These are phyloP conservation scores for Claviceps pusilla DNA, from an alignment of 2,329 filamentous ascomycete genomes.

Conservation along the genomic window DNA sequence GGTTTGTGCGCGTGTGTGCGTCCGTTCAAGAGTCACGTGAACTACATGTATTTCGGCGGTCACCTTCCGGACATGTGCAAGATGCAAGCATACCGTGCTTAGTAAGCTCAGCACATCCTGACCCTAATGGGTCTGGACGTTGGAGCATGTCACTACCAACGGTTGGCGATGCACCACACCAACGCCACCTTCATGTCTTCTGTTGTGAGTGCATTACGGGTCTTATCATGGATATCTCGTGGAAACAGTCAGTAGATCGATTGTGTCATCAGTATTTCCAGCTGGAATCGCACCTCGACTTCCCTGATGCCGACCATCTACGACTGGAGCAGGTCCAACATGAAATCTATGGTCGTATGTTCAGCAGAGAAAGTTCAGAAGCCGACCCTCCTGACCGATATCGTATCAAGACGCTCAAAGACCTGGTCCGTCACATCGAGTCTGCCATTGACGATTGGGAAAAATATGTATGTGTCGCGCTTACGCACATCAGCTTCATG, in stretches of 20 bases:
- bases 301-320: conserved; percentile 45
- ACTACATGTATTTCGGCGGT: background rate
- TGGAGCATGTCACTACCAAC: background rate
- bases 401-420: conserved; percentile 56
- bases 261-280: conserved; percentile 71
- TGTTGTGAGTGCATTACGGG: background rate
- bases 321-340: conserved; percentile 48
- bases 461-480: conserved; percentile 56
- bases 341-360: conserved; percentile 50
- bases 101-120: no score
- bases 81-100: no score
- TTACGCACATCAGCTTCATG: background rate
- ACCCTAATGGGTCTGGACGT: no score
- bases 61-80: background rate
- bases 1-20: conserved; percentile 6
- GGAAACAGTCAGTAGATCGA: conserved; percentile 21
- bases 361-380: conserved; percentile 39
- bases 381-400: conserved; percentile 55
- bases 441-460: conserved; percentile 65
- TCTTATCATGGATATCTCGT: conserved; percentile 1
- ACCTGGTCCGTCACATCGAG: conserved; percentile 56
- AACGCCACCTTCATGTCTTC: background rate
- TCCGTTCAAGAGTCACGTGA: background rate
- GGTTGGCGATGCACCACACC: background rate
- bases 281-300: conserved; percentile 48